Percentiles rank a stretch among this genome's conserved stretches.
Conservation (phyloP, 805 yeast species). For the Kuraishia borneana region DNA sequence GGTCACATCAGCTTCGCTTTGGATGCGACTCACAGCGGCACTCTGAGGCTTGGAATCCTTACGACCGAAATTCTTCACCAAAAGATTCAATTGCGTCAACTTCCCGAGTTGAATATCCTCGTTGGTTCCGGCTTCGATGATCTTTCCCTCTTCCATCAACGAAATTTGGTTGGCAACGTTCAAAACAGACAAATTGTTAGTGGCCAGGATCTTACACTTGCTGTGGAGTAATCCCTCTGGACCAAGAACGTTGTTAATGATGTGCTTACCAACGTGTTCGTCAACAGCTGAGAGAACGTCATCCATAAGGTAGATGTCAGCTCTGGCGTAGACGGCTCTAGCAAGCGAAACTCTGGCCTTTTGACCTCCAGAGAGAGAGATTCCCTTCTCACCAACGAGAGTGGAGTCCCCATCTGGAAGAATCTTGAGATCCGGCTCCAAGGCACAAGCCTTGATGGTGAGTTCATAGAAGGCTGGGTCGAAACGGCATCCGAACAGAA, state of each 20-base stretch:
- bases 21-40: conserved; percentile 4
- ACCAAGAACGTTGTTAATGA: conserved; percentile 75
- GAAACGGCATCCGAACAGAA: conserved; percentile 72
- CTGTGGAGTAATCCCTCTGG: conserved; percentile 64
- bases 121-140: conserved; percentile 57
- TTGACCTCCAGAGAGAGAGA: conserved; percentile 91
- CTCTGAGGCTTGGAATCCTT: conserved; percentile 22
- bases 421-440: conserved; percentile 60
- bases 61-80: conserved; percentile 55
- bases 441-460: conserved; percentile 81
- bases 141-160: conserved; percentile 57
- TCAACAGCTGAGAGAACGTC: conserved; percentile 94
- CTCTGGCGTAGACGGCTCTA: conserved; percentile 87
- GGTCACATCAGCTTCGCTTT: conserved; percentile 7
- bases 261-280: conserved; percentile 84
- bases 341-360: conserved; percentile 89
- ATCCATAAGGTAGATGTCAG: conserved; percentile 79
- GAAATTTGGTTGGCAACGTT: conserved; percentile 62
- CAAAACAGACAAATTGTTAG: conserved; percentile 77
- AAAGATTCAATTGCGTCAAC: conserved; percentile 36
- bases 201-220: conserved; percentile 72
- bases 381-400: conserved; percentile 92
- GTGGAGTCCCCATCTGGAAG: conserved; percentile 82
- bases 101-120: conserved; percentile 34
- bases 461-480: conserved; percentile 71